These are phyloP conservation scores for Davidsoniella australis DNA, from an alignment of 2,329 filamentous ascomycete genomes.

Conservation along the genomic window DNA sequence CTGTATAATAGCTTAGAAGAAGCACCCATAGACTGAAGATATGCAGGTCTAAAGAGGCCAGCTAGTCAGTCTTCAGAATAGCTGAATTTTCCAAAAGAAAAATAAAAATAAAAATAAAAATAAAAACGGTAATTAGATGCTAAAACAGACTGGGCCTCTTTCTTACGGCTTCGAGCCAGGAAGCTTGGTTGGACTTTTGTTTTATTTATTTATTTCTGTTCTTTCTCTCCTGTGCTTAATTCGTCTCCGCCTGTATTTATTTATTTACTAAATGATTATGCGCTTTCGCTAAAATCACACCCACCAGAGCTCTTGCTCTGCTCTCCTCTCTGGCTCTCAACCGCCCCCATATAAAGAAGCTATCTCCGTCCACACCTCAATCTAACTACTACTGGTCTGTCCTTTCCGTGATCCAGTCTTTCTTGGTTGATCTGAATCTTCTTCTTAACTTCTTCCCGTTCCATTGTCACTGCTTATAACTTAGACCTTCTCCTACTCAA, in stretches of 20 bases:
- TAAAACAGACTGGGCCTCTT: too few species aligned
- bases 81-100: too few species aligned
- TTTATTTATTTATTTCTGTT: not conserved
- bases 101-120: too few species aligned
- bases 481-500: not conserved
- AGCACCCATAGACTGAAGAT: too few species aligned
- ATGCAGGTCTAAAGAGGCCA: too few species aligned
- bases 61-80: too few species aligned
- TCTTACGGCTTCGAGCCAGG: not conserved
- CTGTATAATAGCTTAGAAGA: too few species aligned
- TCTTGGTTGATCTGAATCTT: not conserved
- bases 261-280: not conserved
- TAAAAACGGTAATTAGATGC: too few species aligned
- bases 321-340: not conserved
- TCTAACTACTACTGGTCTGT: not conserved
- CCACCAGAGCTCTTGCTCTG: not conserved
- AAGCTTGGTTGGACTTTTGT: not conserved
- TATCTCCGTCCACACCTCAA: constrained; percentile 1
- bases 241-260: not conserved
- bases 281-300: constrained; percentile 5
- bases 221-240: not conserved
- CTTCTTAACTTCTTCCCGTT: not conserved
- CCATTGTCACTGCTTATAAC: not conserved
- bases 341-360: constrained; percentile 9
- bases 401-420: constrained; percentile 3